Conservation (phyloP, 805 yeast genomes). For the Wickerhamiella hasegawae region DNA sequence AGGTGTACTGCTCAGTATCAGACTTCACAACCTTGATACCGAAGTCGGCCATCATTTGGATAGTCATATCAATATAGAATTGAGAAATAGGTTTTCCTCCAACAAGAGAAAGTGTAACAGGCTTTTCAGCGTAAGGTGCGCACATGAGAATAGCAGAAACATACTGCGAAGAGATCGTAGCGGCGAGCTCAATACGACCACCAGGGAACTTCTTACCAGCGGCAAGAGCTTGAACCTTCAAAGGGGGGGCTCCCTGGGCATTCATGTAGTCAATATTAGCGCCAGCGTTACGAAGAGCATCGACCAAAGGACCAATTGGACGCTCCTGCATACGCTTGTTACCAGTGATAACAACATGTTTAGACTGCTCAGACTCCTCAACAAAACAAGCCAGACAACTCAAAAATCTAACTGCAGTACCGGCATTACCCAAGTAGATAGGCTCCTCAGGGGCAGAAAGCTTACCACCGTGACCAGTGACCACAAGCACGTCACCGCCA, state of each 20-base stretch:
- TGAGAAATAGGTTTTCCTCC: constrained; percentile 98
- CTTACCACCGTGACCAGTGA: constrained; percentile 68
- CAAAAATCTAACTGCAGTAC: constrained; percentile 91
- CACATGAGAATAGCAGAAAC: constrained; percentile 94
- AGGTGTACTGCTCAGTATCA: constrained; percentile 59
- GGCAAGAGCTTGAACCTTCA: constrained; percentile 38
- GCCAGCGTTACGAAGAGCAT: constrained; percentile 74
- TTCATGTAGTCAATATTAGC: constrained; percentile 57
- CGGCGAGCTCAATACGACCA: constrained; percentile 85
- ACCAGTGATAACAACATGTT: constrained; percentile 63
- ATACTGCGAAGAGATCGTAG: constrained; percentile 93
- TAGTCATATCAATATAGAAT: constrained; percentile 92
- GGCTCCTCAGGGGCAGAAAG: constrained; percentile 46
- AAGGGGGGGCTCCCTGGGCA: constrained; percentile 69
- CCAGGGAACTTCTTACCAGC: constrained; percentile 56
- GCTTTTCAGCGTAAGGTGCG: constrained; percentile 86
- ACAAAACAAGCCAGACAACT: constrained; percentile 87
- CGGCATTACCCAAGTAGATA: constrained; percentile 89
- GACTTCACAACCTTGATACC: constrained; percentile 67
- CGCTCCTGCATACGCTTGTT: constrained; percentile 95
- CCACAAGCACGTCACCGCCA: constrained; percentile 73
- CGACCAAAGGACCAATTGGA: constrained; percentile 92
- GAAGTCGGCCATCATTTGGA: constrained; percentile 82
- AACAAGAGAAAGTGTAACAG: constrained; percentile 73
- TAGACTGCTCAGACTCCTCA: constrained; percentile 26